These are phyloP conservation scores for Cichorium intybus DNA, from an alignment of 140 eudicot species.

Conservation along the genomic window DNA sequence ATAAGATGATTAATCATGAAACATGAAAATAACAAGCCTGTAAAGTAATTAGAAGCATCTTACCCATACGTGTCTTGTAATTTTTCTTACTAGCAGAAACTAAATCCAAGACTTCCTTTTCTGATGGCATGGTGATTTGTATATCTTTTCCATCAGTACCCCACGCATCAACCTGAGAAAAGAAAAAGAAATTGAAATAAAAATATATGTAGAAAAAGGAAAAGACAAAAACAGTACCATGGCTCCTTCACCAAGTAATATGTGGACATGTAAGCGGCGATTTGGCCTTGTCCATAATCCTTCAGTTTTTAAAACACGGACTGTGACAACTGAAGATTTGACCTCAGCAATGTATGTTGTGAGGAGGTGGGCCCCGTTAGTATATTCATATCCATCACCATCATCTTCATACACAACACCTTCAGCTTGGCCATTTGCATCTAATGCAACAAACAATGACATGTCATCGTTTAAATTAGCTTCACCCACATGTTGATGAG, in stretches of 20 bases:
- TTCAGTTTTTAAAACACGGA: conserved; percentile 60
- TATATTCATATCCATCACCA: conserved; percentile 91
- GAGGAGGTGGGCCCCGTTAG: conserved; percentile 56
- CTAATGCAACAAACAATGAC: conserved; percentile 75
- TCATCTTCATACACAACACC: conserved; percentile 92
- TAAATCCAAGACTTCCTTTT: conserved; percentile 55
- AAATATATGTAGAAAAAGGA: not conserved
- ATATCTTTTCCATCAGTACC: conserved; percentile 79
- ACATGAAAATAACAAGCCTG: not conserved
- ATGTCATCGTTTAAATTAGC: conserved; percentile 71
- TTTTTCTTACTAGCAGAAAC: conserved; percentile 42
- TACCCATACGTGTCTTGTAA: conserved; percentile 64
- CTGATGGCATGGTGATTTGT: conserved; percentile 67
- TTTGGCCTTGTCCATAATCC: conserved; percentile 79
- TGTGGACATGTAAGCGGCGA: conserved; percentile 66
- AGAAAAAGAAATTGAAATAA: not conserved
- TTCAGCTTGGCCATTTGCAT: conserved; percentile 86
- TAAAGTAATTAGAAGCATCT: not conserved
- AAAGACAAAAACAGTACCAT: conserved; percentile 36
- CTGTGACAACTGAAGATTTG: conserved; percentile 55
- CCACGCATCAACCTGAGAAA: conserved; percentile 72
- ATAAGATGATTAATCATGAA: not conserved
- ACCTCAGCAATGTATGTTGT: conserved; percentile 83
- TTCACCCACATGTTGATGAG: conserved; percentile 79
- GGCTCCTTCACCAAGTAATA: conserved; percentile 82